Evolutionary conservation across 2,329 filamentous ascomycete genomes (phyloP), one percentile per base, ranked within the genome.

Genomic region (Cercospora berteroae): DNA sequence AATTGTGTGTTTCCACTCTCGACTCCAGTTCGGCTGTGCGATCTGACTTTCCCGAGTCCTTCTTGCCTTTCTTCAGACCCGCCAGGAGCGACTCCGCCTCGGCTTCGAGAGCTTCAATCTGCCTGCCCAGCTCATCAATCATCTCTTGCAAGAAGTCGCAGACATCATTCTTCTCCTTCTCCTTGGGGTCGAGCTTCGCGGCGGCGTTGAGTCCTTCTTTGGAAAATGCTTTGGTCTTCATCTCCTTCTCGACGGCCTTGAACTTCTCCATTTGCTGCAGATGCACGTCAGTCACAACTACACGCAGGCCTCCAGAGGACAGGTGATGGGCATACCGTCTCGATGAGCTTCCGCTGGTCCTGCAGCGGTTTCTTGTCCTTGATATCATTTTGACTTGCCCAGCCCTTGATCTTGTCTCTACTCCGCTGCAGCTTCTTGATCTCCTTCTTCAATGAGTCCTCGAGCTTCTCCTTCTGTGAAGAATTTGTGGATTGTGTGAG

Each of bases 161-260:
- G 31, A 91, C 86, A 75, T 98, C 94, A 69, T 91, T 85, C 82
- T 97, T 96, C 79, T 96, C 94, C 80, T 96, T 93, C 80, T 98
- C 95, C 79, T 94, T 96, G n/a, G 95, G 95, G 82, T 99, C 95
- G 71, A 98, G 86, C 81, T 96, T 96, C 60, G 93, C 90, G 27
- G 93, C 93, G 62, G 94, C 92, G 71, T 92, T 95, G 72, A 99
- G 83, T 55, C 95, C 95, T 81, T 98, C 95, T 84, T 99, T 98
- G 70, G 95, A 98, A 82, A 97, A 99, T 69, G 95, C 95, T 81
- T 99, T 99, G 66, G 95, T 99, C 85, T 99, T 99, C 95, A 99
- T 98, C 77, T 97, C 95, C 85, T 99, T 99, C 81, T 99, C 95
- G 63, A 99, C 95, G n/a, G 94, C 94, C 84, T 99, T 99, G 87